Percentiles rank a stretch among this genome's conserved stretches.
phyloP scores from a whole-genome alignment of 371 early-diverging fungal species.

The Gilbertella persicaria region DNA sequence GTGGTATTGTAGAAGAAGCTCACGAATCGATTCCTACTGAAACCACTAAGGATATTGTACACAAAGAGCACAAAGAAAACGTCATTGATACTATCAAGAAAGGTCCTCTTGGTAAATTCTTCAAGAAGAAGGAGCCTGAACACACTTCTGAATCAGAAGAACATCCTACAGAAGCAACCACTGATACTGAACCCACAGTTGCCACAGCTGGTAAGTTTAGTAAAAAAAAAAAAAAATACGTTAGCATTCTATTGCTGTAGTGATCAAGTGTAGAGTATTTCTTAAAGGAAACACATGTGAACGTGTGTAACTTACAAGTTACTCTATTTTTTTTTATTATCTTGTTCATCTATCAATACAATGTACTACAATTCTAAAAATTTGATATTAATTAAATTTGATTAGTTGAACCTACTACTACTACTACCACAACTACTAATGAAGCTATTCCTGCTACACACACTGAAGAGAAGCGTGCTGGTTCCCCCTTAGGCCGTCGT shows the following conservation, averaged over 20 bases:
- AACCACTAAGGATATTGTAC: conserved; percentile 4
- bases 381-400: background rate
- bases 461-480: conserved; percentile 27
- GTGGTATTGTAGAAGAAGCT: conserved; percentile 8
- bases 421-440: background rate
- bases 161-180: conserved; percentile 8
- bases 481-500: conserved; percentile 45
- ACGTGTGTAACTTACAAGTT: conserved; percentile 15
- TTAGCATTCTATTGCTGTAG: too few relatives aligned
- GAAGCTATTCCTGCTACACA: conserved; percentile 5
- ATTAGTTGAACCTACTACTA: conserved; percentile 7
- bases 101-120: conserved; percentile 38
- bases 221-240: too few relatives aligned
- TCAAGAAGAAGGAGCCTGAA: conserved; percentile 30
- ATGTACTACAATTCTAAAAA: background rate
- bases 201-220: conserved; percentile 28
- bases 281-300: conserved; percentile 20
- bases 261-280: background rate
- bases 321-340: background rate
- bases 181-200: conserved; percentile 5
- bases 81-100: conserved; percentile 44
- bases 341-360: background rate
- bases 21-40: conserved; percentile 5
- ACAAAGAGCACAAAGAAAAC: conserved; percentile 30
- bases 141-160: conserved; percentile 10